A percentile compares a stretch with the other conserved stretches of the same genome.
phyloP scores from a whole-genome alignment of 2,329 filamentous ascomycete genomes.

The Trichoderma breve region DNA sequence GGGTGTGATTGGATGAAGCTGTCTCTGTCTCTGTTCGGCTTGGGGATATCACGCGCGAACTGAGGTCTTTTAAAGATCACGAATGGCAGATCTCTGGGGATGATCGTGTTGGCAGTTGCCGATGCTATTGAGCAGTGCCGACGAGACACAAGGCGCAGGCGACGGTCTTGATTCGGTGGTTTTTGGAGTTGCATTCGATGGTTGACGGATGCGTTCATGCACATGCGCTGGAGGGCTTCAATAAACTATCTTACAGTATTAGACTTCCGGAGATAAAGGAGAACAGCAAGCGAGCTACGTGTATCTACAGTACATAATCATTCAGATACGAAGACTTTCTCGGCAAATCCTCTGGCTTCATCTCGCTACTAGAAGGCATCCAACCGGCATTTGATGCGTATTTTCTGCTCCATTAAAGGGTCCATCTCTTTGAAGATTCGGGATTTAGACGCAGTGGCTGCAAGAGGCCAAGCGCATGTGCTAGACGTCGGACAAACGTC shows the following conservation, averaged over 20 bases:
- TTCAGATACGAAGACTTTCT: neutral
- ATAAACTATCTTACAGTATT: neutral
- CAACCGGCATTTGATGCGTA: neutral
- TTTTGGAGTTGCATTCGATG: neutral
- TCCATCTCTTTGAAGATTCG: neutral
- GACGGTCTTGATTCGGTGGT: neutral
- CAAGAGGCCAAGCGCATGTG: neutral
- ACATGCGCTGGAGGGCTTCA: neutral
- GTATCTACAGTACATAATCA: too few species aligned
- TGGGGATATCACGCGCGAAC: neutral
- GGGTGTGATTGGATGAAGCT: conserved; percentile 4
- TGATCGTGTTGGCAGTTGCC: neutral
- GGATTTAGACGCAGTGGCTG: neutral
- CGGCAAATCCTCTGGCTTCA: neutral
- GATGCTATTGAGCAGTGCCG: neutral
- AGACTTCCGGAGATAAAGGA: neutral
- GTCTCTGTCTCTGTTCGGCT: neutral
- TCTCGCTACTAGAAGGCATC: neutral
- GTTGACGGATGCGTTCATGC: conserved; percentile 11
- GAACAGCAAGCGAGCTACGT: neutral
- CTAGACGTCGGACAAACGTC: neutral
- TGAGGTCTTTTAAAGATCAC: neutral
- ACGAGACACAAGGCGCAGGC: neutral
- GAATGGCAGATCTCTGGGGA: neutral
- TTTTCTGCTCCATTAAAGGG: neutral